These are phyloP conservation scores for Ceriops decandra DNA, from an alignment of 345 rosid genomes.

Conservation along the genomic window DNA sequence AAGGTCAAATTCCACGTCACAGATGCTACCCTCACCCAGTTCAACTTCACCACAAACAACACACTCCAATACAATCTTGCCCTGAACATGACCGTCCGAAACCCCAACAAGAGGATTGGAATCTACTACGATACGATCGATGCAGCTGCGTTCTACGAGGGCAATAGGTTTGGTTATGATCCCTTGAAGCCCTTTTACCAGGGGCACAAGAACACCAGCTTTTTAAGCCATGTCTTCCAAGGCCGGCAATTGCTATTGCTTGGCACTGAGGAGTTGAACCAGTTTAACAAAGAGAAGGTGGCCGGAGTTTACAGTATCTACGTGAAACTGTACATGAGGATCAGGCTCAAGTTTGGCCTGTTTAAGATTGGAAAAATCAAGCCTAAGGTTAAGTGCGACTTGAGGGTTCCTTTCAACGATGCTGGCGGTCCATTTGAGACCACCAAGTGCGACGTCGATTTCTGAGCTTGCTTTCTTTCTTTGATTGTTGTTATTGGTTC, in stretches of 20 bases:
- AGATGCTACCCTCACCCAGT: slow-evolving; percentile 32
- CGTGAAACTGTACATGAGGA: slow-evolving; percentile 49
- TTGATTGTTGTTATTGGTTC: not conserved
- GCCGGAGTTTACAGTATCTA: slow-evolving; percentile 47
- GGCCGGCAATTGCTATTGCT: slow-evolving; percentile 39
- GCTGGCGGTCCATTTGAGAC: slow-evolving; percentile 27
- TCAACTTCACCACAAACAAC: slow-evolving; percentile 26
- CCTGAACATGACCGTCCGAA: slow-evolving; percentile 32
- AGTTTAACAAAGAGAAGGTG: slow-evolving; percentile 34
- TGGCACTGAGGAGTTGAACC: slow-evolving; percentile 17
- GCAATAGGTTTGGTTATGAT: slow-evolving; percentile 31
- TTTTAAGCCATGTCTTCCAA: slow-evolving; percentile 34
- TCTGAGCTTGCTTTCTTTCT: slow-evolving; percentile 19
- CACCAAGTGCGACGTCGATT: slow-evolving; percentile 48
- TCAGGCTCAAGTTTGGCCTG: slow-evolving; percentile 58
- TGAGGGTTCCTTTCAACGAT: slow-evolving; percentile 49
- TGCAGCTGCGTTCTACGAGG: slow-evolving; percentile 31
- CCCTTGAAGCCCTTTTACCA: slow-evolving; percentile 54
- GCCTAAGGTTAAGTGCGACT: slow-evolving; percentile 55
- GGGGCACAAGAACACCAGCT: slow-evolving; percentile 71
- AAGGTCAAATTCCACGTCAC: slow-evolving; percentile 38
- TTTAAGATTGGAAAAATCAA: slow-evolving; percentile 43
- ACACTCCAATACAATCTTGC: slow-evolving; percentile 33
- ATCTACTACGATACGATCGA: slow-evolving; percentile 38
- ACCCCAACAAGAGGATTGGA: slow-evolving; percentile 43